A percentile compares a stretch with the other conserved stretches of the same genome.
phyloP scores from a whole-genome alignment of 2,329 filamentous ascomycete genomes.

The Penicillium sp. region DNA sequence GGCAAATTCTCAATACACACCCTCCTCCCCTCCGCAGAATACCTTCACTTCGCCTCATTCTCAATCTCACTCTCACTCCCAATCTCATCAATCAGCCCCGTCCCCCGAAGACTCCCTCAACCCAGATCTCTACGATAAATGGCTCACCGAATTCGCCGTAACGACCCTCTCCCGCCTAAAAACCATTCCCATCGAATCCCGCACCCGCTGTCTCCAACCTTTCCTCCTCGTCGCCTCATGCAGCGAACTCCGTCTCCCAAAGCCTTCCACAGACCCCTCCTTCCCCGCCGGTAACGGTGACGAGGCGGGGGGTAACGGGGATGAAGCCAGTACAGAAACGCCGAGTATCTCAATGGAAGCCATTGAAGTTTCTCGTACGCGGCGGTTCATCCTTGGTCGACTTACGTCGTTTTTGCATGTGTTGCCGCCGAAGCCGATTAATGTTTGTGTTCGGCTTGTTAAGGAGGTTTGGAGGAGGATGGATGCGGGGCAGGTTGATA shows the following conservation, averaged over 20 bases:
- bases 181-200: slow-evolving; percentile 58
- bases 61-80: slow-evolving; percentile 22
- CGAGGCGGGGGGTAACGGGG: no score
- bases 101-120: slow-evolving; percentile 13
- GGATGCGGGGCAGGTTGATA: slow-evolving; percentile 53
- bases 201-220: slow-evolving; percentile 61
- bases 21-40: slow-evolving; percentile 1
- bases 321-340: slow-evolving; percentile 10
- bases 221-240: slow-evolving; percentile 59
- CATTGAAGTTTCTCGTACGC: slow-evolving; percentile 55
- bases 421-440: slow-evolving; percentile 59
- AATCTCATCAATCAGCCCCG: slow-evolving; percentile 10
- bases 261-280: slow-evolving; percentile 2
- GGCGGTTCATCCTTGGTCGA: slow-evolving; percentile 57
- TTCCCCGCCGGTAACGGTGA: neutral
- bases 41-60: slow-evolving; percentile 14
- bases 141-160: slow-evolving; percentile 59
- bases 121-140: slow-evolving; percentile 39
- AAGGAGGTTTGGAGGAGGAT: slow-evolving; percentile 60
- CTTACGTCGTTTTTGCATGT: slow-evolving; percentile 54
- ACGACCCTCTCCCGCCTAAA: slow-evolving; percentile 58
- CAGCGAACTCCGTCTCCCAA: slow-evolving; percentile 58
- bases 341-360: slow-evolving; percentile 45
- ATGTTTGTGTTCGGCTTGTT: slow-evolving; percentile 57
- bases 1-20: neutral